These are phyloP conservation scores for Saprolegnia diclina DNA, from an alignment of 352 stramenopile species.

Conservation along the genomic window DNA sequence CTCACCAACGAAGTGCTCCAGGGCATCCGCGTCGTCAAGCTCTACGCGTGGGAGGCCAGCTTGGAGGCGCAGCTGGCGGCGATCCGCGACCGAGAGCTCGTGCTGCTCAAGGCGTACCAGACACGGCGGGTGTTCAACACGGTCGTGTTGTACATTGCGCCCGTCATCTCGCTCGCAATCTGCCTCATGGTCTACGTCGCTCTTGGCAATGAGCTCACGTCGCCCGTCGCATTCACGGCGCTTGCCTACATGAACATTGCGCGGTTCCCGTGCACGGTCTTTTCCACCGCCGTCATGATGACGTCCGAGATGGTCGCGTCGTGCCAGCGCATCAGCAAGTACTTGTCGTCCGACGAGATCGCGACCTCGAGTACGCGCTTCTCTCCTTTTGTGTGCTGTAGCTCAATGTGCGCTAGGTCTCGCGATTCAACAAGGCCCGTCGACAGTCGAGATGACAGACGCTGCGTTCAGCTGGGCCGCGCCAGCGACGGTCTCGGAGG, in stretches of 20 bases:
- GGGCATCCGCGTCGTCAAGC: slow-evolving; percentile 87
- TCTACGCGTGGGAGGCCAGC: slow-evolving; percentile 78
- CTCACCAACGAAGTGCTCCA: slow-evolving; percentile 90
- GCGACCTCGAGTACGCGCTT: neutral
- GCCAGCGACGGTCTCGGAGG: neutral
- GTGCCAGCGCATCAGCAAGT: slow-evolving; percentile 37
- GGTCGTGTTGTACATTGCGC: slow-evolving; percentile 44
- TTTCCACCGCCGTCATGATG: slow-evolving; percentile 41
- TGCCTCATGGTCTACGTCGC: slow-evolving; percentile 53
- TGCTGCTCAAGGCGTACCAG: slow-evolving; percentile 47
- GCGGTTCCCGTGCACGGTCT: slow-evolving; percentile 50
- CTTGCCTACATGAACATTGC: slow-evolving; percentile 50
- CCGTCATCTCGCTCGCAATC: slow-evolving; percentile 40
- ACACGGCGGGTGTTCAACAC: slow-evolving; percentile 53
- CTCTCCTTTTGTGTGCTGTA: neutral
- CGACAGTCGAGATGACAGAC: slow-evolving; percentile 24
- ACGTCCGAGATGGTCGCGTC: slow-evolving; percentile 44
- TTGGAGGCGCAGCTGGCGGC: slow-evolving; percentile 33
- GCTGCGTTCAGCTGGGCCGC: slow-evolving; percentile 35
- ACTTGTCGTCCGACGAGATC: slow-evolving; percentile 41
- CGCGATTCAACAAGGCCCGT: neutral
- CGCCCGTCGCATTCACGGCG: slow-evolving; percentile 49
- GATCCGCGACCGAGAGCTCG: slow-evolving; percentile 43
- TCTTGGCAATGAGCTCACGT: slow-evolving; percentile 50
- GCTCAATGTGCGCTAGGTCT: neutral